A percentile compares a stretch with the other conserved stretches of the same genome.
Conservation (phyloP, 1,139 yeast species). For the Entelexis sorbosivorans region DNA sequence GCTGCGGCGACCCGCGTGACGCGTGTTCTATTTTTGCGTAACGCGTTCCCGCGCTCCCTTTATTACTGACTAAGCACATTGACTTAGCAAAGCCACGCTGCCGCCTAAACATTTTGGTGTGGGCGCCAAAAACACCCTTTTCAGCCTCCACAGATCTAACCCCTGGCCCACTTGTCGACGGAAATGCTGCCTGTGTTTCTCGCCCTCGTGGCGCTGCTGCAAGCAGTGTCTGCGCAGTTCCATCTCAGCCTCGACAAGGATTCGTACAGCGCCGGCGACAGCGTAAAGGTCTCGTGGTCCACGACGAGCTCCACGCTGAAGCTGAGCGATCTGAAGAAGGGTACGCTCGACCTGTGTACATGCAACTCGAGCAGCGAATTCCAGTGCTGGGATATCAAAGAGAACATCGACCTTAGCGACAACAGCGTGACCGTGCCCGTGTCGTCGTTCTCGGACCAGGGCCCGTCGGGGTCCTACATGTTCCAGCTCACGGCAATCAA, state of each 20-base stretch:
- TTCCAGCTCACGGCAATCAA: conserved; percentile 20
- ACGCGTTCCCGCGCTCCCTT: not conserved
- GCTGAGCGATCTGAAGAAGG: conserved; percentile 37
- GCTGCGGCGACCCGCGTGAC: not conserved
- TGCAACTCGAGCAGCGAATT: conserved; percentile 11
- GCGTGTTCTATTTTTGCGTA: conserved; percentile 5
- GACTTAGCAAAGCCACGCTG: conserved; percentile 3
- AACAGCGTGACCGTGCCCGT: conserved; percentile 10
- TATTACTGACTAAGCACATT: not conserved
- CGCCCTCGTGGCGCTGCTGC: conserved; percentile 10
- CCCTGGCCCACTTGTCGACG: not conserved
- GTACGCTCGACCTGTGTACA: conserved; percentile 49
- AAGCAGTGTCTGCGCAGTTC: conserved; percentile 19
- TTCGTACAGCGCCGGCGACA: conserved; percentile 39
- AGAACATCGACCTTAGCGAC: not conserved
- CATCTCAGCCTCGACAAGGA: conserved; percentile 12
- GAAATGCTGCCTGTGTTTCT: conserved; percentile 1
- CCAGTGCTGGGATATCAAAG: conserved; percentile 13
- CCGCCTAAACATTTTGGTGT: not conserved
- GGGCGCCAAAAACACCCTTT: not conserved
- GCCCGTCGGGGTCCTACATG: conserved; percentile 20
- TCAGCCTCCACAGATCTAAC: not conserved
- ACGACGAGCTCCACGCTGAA: conserved; percentile 44
- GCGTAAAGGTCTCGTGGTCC: conserved; percentile 47
- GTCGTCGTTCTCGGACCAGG: conserved; percentile 10